Percentiles rank a stretch among this genome's conserved stretches.
Conservation (phyloP, 441 rosid genomes). For the Adansonia madagascariensis region DNA sequence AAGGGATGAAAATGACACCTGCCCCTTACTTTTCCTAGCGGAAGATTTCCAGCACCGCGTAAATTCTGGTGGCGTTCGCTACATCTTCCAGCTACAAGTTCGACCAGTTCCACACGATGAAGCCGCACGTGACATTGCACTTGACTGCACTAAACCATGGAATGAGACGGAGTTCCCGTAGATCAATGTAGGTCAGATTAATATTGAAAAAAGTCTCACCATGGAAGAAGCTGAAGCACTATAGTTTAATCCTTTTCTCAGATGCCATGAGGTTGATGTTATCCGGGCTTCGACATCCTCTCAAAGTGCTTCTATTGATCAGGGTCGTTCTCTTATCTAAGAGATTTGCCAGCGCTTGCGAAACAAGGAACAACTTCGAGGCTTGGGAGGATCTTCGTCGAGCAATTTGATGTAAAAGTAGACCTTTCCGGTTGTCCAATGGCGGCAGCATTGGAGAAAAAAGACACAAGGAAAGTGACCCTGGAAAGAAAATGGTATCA, state of each 20-base stretch:
- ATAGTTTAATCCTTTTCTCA: constrained; percentile 61
- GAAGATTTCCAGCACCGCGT: constrained; percentile 62
- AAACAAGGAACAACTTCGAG: constrained; percentile 63
- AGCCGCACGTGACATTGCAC: constrained; percentile 44
- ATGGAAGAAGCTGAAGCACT: constrained; percentile 55
- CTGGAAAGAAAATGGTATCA: constrained; percentile 49
- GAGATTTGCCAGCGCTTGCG: constrained; percentile 69
- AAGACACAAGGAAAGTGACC: constrained; percentile 34
- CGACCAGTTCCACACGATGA: constrained; percentile 52
- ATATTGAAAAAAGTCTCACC: constrained; percentile 49
- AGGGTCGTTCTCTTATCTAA: constrained; percentile 67
- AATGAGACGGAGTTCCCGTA: constrained; percentile 56
- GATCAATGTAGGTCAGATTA: constrained; percentile 54
- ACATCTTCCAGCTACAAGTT: constrained; percentile 60
- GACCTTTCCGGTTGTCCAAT: constrained; percentile 72
- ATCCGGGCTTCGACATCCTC: constrained; percentile 56
- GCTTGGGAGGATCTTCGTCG: constrained; percentile 64
- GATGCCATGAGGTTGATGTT: constrained; percentile 55
- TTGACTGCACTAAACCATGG: constrained; percentile 75
- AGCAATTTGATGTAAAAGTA: constrained; percentile 67
- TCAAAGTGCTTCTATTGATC: constrained; percentile 78
- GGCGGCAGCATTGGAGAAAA: constrained; percentile 47
- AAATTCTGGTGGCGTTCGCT: constrained; percentile 46
- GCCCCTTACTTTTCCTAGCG: constrained; percentile 69
- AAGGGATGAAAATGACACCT: constrained; percentile 53